Evolutionary conservation across 768 basidiomycete species (phyloP), one percentile per base, ranked within the genome.

Genomic region (Cantharellus cinnabarinus): DNA sequence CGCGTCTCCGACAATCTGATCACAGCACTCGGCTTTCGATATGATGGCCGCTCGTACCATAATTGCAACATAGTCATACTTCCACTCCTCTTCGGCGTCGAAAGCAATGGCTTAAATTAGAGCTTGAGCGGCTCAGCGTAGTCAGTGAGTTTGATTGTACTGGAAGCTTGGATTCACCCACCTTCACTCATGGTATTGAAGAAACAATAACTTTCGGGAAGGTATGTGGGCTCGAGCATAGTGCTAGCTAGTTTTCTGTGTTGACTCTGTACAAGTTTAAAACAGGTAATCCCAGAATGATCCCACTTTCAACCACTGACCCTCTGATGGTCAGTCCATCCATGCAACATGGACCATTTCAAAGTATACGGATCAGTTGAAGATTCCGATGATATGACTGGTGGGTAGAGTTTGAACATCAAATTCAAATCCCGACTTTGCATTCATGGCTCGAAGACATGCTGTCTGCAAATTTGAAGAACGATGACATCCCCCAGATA

Each of bases 301-400:
- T 58, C 39, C 55, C 57, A 56, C 41, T 38, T 42, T 48, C 41
- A 61, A 60, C 52, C 10, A 39, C 29, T 48, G 29, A 41, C 52
- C 60, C 57, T 55, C 65, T 64, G n/a, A 20, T 50, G 7, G 61
- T 42, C 48, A 88, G 85, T 76, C 20, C 85, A 88, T 68, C 84
- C 85, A 40, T 89, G 87, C 66, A 87, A 87, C 65, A 81, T 85
- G 80, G 85, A 85, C 66, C 83, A 87, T 59, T 83, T 89, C 72
- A 82, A 81, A 67, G 66, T 88, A 5, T 80, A 77, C 60, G 77
- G 56, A 5, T 39, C 38, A 14, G 59, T 81, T 20, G 87, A 85
- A 3, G 74, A 76, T 34, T 74, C 78, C 61, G 80, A 85, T 63
- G 76, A 77, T 64, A 77, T 89, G 77, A 77, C 73, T 2, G 10